These are phyloP conservation scores for Cladorrhinum sp. DNA, from an alignment of 2,329 filamentous ascomycete genomes.

Conservation along the genomic window DNA sequence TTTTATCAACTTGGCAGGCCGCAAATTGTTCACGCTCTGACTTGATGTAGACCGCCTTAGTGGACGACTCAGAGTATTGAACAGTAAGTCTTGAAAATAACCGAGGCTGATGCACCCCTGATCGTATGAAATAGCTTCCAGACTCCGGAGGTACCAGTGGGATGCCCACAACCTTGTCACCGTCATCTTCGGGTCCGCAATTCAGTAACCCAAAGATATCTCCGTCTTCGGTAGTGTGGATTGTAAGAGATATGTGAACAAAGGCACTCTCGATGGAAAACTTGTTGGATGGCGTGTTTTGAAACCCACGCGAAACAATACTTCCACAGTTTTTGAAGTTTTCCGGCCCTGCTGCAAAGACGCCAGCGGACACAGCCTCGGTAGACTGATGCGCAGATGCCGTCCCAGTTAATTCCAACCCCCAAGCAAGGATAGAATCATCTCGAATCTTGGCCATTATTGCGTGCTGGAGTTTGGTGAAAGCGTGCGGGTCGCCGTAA, in stretches of 20 bases:
- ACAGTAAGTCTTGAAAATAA: not conserved
- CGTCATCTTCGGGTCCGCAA: not conserved
- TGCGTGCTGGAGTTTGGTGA: conserved; percentile 13
- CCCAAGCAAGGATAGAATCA: conserved; percentile 14
- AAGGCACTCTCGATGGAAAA: conserved; percentile 2
- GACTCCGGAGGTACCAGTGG: not conserved
- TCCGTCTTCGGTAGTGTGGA: not conserved
- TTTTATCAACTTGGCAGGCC: not conserved
- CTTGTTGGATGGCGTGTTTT: not conserved
- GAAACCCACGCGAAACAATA: not conserved
- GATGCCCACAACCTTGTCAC: not conserved
- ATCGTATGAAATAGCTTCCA: not conserved
- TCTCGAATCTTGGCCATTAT: conserved; percentile 10
- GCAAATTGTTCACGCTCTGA: not conserved
- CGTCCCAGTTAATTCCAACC: not conserved
- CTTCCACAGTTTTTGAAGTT: not conserved
- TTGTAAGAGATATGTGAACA: not conserved
- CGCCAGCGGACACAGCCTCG: not conserved
- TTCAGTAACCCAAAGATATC: not conserved
- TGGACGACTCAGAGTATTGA: not conserved
- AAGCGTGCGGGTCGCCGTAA: conserved; percentile 21
- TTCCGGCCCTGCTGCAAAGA: not conserved
- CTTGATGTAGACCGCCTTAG: not conserved
- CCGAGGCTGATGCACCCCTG: not conserved
- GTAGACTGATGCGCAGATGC: not conserved